Percentiles rank a stretch among this genome's conserved stretches.
Conservation (phyloP, 805 yeast species). For the Metschnikowia rubicola region DNA sequence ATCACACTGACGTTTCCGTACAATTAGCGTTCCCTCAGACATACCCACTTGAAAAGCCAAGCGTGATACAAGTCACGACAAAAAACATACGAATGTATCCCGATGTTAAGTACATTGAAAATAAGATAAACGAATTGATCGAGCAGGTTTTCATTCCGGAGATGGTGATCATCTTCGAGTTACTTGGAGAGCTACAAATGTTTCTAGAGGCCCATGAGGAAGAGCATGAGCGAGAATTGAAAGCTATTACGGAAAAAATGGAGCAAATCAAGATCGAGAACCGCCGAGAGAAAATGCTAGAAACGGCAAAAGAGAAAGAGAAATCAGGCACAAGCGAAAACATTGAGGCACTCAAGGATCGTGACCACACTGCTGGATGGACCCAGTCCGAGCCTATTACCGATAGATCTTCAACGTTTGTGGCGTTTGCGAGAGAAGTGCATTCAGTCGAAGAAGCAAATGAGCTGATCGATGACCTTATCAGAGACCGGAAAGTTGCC, state of each 20-base stretch:
- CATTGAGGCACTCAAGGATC: not conserved
- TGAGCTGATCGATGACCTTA: conserved; percentile 47
- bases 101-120: conserved; percentile 42
- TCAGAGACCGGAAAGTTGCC: conserved; percentile 62
- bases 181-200: conserved; percentile 59
- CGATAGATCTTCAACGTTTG: conserved; percentile 83
- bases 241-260: conserved; percentile 17
- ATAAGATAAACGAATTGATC: conserved; percentile 44
- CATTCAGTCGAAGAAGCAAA: conserved; percentile 66
- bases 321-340: not conserved
- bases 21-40: conserved; percentile 66
- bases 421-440: conserved; percentile 68
- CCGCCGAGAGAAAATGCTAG: conserved; percentile 1
- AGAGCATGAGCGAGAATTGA: conserved; percentile 3
- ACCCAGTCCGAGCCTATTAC: conserved; percentile 65
- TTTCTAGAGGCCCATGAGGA: conserved; percentile 38
- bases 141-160: conserved; percentile 54
- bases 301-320: not conserved
- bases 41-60: conserved; percentile 70
- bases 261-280: conserved; percentile 18
- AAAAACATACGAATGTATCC: conserved; percentile 35
- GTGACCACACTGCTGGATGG: conserved; percentile 71
- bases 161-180: conserved; percentile 76
- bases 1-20: conserved; percentile 56
- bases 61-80: conserved; percentile 52